phyloP scores from a whole-genome alignment of 2,329 filamentous ascomycete genomes.

The Fusarium nisikadoi region DNA sequence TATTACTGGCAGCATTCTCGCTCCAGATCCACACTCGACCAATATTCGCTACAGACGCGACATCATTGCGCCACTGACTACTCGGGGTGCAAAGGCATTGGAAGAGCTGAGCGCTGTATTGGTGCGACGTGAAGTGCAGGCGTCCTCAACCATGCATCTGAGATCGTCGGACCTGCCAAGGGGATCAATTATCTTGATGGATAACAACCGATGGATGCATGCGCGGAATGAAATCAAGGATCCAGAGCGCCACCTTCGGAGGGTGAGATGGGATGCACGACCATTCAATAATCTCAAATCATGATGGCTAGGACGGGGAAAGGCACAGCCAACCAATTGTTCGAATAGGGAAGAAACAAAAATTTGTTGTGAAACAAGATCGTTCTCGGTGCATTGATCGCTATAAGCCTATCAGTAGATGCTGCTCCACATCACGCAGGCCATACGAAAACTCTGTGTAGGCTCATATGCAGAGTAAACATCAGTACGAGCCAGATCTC shows the following conservation, averaged over 20 bases:
- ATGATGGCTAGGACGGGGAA: rapidly evolving
- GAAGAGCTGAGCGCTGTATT: constrained; percentile 40
- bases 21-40: not conserved
- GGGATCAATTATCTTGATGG: constrained; percentile 47
- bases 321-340: rapidly evolving
- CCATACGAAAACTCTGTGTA: too few species aligned
- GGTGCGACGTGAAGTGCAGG: constrained; percentile 13
- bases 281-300: constrained; percentile 29
- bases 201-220: constrained; percentile 52
- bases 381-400: rapidly evolving
- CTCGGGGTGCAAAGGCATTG: constrained; percentile 38
- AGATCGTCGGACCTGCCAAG: constrained; percentile 42
- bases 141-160: constrained; percentile 40
- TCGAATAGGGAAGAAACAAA: rapidly evolving
- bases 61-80: constrained; percentile 45
- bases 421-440: not conserved
- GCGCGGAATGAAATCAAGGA: constrained; percentile 48
- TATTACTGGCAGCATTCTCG: constrained; percentile 42
- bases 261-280: constrained; percentile 50
- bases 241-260: constrained; percentile 49
- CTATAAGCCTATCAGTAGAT: rapidly evolving
- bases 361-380: rapidly evolving
- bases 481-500: not conserved
- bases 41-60: constrained; percentile 49
- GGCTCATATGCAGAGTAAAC: not conserved